Conservation (phyloP, 2,329 filamentous ascomycete species). For the Colletotrichum sp. region DNA sequence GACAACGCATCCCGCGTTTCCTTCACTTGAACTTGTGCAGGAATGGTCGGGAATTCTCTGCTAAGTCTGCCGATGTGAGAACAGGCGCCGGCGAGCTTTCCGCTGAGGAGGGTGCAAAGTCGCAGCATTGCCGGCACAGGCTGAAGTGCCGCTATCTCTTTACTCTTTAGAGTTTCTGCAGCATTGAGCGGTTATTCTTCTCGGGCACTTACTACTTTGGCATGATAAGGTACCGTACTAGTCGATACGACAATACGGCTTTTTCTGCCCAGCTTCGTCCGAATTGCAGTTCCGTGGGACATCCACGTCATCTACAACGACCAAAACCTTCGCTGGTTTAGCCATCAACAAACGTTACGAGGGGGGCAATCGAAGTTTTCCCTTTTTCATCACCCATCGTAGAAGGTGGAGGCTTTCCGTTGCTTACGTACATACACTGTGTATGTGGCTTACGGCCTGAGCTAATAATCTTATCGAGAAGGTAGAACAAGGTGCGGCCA, state of each 20-base stretch:
- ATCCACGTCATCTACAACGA: neutral
- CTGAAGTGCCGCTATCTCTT: neutral
- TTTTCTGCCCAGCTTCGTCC: neutral
- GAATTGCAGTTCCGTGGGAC: neutral
- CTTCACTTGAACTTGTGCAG: neutral
- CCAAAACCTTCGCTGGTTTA: neutral
- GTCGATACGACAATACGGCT: neutral
- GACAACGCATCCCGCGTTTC: neutral
- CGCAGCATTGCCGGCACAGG: neutral
- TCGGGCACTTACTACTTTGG: neutral
- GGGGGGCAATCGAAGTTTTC: neutral
- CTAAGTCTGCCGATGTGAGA: neutral
- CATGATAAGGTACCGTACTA: neutral
- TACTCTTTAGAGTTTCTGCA: neutral
- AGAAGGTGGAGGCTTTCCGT: neutral
- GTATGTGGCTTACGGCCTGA: neutral
- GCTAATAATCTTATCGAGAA: neutral
- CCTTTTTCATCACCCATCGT: neutral
- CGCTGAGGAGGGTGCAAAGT: neutral
- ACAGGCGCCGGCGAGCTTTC: neutral
- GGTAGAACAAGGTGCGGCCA: conserved; percentile 19
- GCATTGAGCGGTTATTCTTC: neutral
- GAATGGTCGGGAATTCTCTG: neutral
- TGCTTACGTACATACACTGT: neutral
- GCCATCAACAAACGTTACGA: neutral